These are phyloP conservation scores for Calonectria fujianensis DNA, from an alignment of 2,329 filamentous ascomycete species.

Conservation along the genomic window DNA sequence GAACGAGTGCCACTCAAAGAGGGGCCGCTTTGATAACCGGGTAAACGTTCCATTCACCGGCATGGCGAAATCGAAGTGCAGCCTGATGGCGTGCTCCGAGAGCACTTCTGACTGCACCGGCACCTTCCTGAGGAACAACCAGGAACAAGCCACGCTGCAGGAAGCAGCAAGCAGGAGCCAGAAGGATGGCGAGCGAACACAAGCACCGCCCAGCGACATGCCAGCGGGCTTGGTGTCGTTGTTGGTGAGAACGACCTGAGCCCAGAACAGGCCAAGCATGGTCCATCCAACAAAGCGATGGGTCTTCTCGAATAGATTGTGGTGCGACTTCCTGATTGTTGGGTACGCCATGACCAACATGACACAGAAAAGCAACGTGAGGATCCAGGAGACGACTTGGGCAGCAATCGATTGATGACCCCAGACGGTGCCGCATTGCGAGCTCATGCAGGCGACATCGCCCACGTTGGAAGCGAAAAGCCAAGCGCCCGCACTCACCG, in stretches of 20 bases:
- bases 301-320: conserved; percentile 81
- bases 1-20: conserved; percentile 85
- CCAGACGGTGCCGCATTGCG: conserved; percentile 47
- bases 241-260: conserved; percentile 73
- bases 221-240: conserved; percentile 62
- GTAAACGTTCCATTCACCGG: conserved; percentile 69
- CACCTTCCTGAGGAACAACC: conserved; percentile 82
- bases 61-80: conserved; percentile 80
- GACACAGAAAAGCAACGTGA: conserved; percentile 73
- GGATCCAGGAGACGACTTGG: conserved; percentile 73
- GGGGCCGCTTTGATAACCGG: conserved; percentile 76
- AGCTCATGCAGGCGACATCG: conserved; percentile 48
- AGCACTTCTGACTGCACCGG: conserved; percentile 80
- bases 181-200: conserved; percentile 68
- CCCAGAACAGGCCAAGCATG: conserved; percentile 80
- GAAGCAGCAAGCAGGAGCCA: conserved; percentile 82
- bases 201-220: conserved; percentile 59
- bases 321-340: conserved; percentile 74
- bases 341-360: conserved; percentile 81
- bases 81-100: conserved; percentile 82
- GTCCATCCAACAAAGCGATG: conserved; percentile 85
- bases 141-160: conserved; percentile 80
- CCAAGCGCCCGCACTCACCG: conserved; percentile 69
- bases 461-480: conserved; percentile 64
- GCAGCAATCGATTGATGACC: conserved; percentile 61